phyloP scores from a whole-genome alignment of 148 eudicot species.

The Tetragonia tetragonoides region DNA sequence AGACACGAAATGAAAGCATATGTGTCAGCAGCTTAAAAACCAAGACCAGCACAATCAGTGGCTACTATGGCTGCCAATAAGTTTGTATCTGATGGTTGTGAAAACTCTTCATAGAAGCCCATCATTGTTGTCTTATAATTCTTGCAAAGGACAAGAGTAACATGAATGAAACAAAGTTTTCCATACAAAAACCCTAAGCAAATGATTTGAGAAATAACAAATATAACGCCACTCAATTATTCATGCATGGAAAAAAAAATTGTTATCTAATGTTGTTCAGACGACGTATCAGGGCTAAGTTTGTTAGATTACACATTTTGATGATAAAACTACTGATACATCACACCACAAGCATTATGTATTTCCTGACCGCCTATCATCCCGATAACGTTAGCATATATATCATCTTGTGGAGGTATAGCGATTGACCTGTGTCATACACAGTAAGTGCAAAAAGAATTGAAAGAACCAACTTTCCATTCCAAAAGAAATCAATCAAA shows the following conservation, averaged over 20 bases:
- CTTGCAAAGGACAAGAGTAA: neutral
- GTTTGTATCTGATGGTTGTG: too few relatives aligned
- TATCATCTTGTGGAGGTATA: neutral
- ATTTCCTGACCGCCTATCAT: neutral
- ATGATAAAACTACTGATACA: neutral
- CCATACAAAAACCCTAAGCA: neutral
- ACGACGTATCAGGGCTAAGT: neutral
- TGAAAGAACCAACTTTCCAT: neutral
- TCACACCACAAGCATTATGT: neutral
- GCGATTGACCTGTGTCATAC: neutral
- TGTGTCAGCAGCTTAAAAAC: neutral
- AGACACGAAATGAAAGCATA: conserved; percentile 9
- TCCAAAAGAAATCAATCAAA: neutral
- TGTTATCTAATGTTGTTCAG: neutral
- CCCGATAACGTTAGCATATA: neutral
- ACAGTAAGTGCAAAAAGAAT: neutral
- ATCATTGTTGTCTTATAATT: neutral
- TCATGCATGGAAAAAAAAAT: neutral
- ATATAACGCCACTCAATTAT: neutral
- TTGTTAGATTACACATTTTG: neutral
- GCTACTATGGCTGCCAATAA: too few relatives aligned
- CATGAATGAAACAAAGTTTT: neutral
- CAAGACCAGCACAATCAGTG: too few relatives aligned
- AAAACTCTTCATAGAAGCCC: too few relatives aligned
- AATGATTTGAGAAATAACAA: neutral